Percentiles rank a stretch among this genome's conserved stretches.
These are phyloP conservation scores for Diaporthe citri DNA, from an alignment of 2,329 filamentous ascomycete genomes.

Conservation along the genomic window DNA sequence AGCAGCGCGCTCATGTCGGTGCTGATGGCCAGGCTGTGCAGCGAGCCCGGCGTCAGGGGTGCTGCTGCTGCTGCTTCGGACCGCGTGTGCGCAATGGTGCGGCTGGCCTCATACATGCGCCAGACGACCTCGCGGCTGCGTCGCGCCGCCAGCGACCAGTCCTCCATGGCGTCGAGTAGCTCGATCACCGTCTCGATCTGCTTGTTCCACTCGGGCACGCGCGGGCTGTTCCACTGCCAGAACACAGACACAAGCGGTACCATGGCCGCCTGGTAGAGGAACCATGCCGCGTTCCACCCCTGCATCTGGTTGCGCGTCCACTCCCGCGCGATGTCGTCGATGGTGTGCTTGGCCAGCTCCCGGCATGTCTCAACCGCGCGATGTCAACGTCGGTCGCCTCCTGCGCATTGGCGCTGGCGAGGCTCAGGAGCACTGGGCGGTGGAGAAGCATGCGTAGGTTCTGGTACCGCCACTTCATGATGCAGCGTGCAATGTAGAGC, in stretches of 20 bases:
- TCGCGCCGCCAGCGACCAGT: conserved; percentile 74
- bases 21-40: conserved; percentile 35
- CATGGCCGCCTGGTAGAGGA: conserved; percentile 85
- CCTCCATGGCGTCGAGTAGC: conserved; percentile 73
- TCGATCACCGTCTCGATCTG: conserved; percentile 71
- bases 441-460: conserved; percentile 83
- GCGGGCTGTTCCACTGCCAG: conserved; percentile 69
- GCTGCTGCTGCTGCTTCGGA: conserved; percentile 43
- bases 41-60: conserved; percentile 33
- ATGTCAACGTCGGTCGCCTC: conserved; percentile 72
- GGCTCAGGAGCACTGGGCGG: conserved; percentile 77
- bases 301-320: conserved; percentile 81
- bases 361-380: conserved; percentile 77
- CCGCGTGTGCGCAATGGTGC: conserved; percentile 50
- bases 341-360: conserved; percentile 76
- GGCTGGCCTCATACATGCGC: conserved; percentile 72
- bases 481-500: conserved; percentile 75
- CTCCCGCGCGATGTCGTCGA: conserved; percentile 78
- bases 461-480: conserved; percentile 88
- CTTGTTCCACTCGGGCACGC: conserved; percentile 64
- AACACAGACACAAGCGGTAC: conserved; percentile 82
- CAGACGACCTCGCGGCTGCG: conserved; percentile 73
- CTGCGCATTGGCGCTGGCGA: conserved; percentile 67
- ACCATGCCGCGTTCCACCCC: conserved; percentile 86
- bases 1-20: conserved; percentile 35